A percentile compares a stretch with the other conserved stretches of the same genome.
phyloP scores from a whole-genome alignment of 306 rosid species.

The Myrica gale region DNA sequence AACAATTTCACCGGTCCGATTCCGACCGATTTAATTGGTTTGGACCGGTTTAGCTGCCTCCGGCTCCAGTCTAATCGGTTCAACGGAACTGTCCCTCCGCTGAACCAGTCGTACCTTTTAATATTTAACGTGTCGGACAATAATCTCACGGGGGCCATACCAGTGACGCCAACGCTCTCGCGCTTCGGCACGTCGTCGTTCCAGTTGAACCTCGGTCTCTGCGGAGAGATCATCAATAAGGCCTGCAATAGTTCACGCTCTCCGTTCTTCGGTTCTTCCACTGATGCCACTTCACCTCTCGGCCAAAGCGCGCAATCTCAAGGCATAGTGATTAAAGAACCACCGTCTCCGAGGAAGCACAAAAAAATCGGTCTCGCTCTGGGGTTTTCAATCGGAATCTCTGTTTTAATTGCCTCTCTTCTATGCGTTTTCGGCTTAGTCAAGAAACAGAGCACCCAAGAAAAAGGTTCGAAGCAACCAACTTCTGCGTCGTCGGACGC shows the following conservation, averaged over 20 bases:
- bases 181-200: constrained; percentile 52
- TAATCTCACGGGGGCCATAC: constrained; percentile 66
- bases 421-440: constrained; percentile 36
- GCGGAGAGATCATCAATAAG: constrained; percentile 65
- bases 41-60: constrained; percentile 56
- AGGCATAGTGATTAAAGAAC: constrained; percentile 43
- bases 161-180: constrained; percentile 46
- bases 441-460: constrained; percentile 24
- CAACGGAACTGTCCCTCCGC: constrained; percentile 54
- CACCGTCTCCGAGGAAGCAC: constrained; percentile 33
- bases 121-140: constrained; percentile 54
- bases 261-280: constrained; percentile 55
- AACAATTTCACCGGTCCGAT: constrained; percentile 60
- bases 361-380: constrained; percentile 46
- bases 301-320: constrained; percentile 53
- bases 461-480: constrained; percentile 2
- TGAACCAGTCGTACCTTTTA: constrained; percentile 55
- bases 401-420: constrained; percentile 31
- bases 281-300: constrained; percentile 31
- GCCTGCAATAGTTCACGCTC: constrained; percentile 43
- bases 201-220: constrained; percentile 52
- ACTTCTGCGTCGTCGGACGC: constrained; percentile 17
- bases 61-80: constrained; percentile 60
- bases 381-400: constrained; percentile 39
- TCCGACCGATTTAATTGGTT: constrained; percentile 36